Evolutionary conservation across 1,284 basidiomycete genomes (phyloP).

Genomic region (Agroathelia rolfsii): DNA sequence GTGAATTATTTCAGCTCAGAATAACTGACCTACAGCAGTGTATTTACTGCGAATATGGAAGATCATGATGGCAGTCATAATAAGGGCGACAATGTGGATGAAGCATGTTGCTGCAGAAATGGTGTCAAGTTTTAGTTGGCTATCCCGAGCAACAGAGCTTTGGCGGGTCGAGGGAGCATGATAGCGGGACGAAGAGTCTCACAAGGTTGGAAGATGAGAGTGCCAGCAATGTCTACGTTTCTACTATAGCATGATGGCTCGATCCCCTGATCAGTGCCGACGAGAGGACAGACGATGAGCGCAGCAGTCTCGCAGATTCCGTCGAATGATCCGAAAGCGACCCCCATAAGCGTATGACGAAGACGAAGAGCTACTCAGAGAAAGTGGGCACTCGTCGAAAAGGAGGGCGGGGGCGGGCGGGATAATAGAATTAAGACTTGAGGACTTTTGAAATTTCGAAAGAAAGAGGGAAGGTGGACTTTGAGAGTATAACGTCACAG

Average conservation of each 20-base stretch:
- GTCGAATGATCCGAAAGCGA: conserved; percentile 35
- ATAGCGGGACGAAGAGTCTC: conserved; percentile 15
- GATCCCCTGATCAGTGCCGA: conserved; percentile 37
- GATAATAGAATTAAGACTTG: no score
- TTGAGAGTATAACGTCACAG: no score
- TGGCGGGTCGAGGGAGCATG: neutral
- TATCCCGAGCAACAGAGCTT: neutral
- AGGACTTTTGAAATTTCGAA: no score
- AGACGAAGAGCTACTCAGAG: no score
- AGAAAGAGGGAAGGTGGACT: no score
- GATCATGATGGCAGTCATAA: conserved; percentile 54
- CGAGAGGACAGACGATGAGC: conserved; percentile 44
- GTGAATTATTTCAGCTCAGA: neutral
- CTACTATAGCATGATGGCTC: conserved; percentile 50
- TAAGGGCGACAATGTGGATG: conserved; percentile 48
- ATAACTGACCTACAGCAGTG: conserved; percentile 79
- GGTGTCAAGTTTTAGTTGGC: no score
- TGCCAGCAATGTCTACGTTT: conserved; percentile 47
- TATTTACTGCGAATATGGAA: conserved; percentile 42
- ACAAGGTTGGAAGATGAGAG: conserved; percentile 56
- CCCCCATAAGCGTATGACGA: no score
- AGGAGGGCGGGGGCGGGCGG: no score
- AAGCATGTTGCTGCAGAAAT: conserved; percentile 38
- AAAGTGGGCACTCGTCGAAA: no score
- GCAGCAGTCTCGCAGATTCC: conserved; percentile 44